Percentiles rank a stretch among this genome's conserved stretches.
Evolutionary conservation across 805 yeast genomes (phyloP).

Genomic region (Candida fluviatilis): DNA sequence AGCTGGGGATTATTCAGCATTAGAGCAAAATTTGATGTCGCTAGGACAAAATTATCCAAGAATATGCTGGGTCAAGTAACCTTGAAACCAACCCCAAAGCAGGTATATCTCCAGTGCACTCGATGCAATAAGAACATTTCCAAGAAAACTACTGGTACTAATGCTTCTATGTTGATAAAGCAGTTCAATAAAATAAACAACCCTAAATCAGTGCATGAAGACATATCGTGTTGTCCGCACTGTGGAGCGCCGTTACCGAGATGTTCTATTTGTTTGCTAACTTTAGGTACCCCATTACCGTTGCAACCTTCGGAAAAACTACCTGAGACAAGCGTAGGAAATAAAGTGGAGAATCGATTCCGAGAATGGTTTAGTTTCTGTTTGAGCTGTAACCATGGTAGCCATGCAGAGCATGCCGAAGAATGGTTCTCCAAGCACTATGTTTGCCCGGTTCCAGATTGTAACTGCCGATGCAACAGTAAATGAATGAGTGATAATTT

Average conservation of each 20-base stretch:
- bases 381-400: conserved; percentile 85
- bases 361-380: conserved; percentile 91
- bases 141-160: conserved; percentile 16
- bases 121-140: conserved; percentile 75
- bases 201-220: conserved; percentile 15
- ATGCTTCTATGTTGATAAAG: conserved; percentile 21
- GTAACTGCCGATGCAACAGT: conserved; percentile 77
- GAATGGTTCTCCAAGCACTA: conserved; percentile 91
- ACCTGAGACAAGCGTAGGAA: conserved; percentile 13
- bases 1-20: conserved; percentile 76
- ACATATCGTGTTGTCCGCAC: conserved; percentile 57
- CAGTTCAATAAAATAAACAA: conserved; percentile 30
- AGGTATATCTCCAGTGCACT: conserved; percentile 75
- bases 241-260: conserved; percentile 87
- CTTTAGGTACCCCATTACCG: conserved; percentile 68
- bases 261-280: conserved; percentile 82
- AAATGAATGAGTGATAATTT: too few relatives aligned
- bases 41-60: conserved; percentile 60
- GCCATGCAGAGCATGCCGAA: conserved; percentile 93
- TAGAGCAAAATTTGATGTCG: conserved; percentile 83
- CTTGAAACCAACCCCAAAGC: conserved; percentile 57
- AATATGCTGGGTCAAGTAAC: conserved; percentile 46
- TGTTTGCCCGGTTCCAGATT: conserved; percentile 92
- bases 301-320: conserved; percentile 28
- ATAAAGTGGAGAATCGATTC: conserved; percentile 41